Percentiles rank a stretch among this genome's conserved stretches.
These are phyloP conservation scores for Leptographium radiaticola DNA, from an alignment of 2,329 filamentous ascomycete species.

Conservation along the genomic window DNA sequence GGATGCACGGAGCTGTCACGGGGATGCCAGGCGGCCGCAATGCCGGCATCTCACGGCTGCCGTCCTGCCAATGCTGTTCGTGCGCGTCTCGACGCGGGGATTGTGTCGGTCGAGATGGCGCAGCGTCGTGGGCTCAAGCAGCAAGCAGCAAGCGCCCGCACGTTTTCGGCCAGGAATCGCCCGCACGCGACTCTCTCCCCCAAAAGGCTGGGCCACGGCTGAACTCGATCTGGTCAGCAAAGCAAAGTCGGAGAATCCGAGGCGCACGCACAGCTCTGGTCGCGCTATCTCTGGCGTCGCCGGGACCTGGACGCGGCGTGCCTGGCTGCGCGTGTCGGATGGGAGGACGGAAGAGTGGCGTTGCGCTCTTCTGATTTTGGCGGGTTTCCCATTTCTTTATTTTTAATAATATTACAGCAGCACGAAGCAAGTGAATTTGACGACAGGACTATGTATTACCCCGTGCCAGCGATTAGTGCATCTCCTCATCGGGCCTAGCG, in stretches of 20 bases:
- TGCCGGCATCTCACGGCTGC: slow-evolving; percentile 8
- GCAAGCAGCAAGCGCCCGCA: neutral
- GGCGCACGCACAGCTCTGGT: no score
- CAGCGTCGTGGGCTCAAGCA: neutral
- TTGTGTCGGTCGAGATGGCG: neutral
- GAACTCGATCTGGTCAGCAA: neutral
- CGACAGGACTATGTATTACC: neutral
- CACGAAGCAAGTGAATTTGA: neutral
- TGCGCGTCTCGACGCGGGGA: neutral
- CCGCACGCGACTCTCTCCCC: no score
- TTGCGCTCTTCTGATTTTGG: neutral
- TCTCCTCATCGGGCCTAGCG: neutral
- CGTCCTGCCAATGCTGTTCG: neutral
- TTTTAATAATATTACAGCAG: neutral
- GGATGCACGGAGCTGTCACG: no score
- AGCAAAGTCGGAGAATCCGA: no score
- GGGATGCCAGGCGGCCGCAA: slow-evolving; percentile 2
- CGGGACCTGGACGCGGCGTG: neutral
- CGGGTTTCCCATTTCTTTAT: neutral
- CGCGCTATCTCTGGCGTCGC: no score
- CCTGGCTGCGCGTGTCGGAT: neutral
- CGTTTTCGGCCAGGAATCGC: no score
- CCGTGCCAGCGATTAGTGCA: neutral
- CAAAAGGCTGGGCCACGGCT: neutral
- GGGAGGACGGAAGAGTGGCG: neutral